Evolutionary conservation across 2,329 filamentous ascomycete genomes (phyloP).

Genomic region (Colletotrichum falcatum): DNA sequence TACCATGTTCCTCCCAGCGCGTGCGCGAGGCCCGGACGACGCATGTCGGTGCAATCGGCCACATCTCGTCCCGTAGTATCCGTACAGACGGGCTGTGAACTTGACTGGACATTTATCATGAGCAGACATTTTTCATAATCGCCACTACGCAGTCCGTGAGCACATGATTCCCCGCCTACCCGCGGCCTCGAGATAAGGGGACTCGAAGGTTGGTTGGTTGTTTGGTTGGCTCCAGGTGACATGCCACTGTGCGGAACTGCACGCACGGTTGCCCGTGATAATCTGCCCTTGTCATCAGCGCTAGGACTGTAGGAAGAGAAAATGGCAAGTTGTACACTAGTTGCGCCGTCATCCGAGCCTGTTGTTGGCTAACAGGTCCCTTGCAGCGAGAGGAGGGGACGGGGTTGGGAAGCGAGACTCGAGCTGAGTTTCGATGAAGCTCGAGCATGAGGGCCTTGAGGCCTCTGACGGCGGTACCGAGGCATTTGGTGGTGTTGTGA

Average conservation of each 20-base stretch:
- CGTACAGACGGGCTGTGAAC: not conserved
- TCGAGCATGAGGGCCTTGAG: not conserved
- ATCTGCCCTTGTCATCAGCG: not conserved
- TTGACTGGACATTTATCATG: not conserved
- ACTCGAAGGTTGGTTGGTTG: not conserved
- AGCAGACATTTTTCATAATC: no score
- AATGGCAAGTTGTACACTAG: no score
- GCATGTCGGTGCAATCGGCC: not conserved
- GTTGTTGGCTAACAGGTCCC: not conserved
- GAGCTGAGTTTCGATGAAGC: conserved; percentile 11
- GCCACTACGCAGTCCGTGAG: not conserved
- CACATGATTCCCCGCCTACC: no score
- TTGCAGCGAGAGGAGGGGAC: not conserved
- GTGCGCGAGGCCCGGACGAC: not conserved
- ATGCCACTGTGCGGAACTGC: not conserved
- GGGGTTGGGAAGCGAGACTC: not conserved
- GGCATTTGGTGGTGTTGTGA: not conserved
- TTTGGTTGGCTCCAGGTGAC: not conserved
- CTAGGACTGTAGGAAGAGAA: not conserved
- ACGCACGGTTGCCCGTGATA: not conserved
- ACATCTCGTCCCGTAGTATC: not conserved
- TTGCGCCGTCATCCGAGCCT: not conserved
- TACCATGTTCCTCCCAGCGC: not conserved
- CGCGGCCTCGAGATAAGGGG: not conserved
- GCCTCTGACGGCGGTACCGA: not conserved